Base-by-base conservation (phyloP, 2,329 filamentous ascomycete species). In the Sordariomycetes sp. region DNA sequence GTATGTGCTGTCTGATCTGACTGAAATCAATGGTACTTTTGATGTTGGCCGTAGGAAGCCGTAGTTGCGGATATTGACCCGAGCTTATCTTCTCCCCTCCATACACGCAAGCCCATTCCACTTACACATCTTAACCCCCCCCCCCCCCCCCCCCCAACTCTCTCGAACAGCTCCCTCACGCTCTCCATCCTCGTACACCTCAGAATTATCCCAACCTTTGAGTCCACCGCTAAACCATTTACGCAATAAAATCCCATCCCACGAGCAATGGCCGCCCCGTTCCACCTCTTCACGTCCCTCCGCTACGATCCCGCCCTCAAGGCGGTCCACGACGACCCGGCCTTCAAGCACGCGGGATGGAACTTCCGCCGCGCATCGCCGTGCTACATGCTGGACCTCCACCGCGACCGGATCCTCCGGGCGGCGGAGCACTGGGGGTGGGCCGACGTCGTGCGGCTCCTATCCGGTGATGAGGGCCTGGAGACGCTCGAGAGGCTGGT, bases 381-480 rank as follows among this genome's bases (percentile, higher is more conserved):
- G 0, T 84, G 89, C 63, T 95, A 95, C 69, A 89, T 95, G 77
- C 78, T 94, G 17, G 76, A 83, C 59, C 85, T 85, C 62, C 90
- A 96, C 68, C 81, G 83, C 52, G 86, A 91, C 66, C 85, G 90
- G 56, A 79, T 96, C 66, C 74, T 90, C n/a, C 78, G 73, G 58
- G 82, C 81, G 15, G 81, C 82, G 5, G 67, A 64, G 5, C 66
- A 84, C 62, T 86, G 80, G 73, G 65, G 69, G 6, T 86, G 81
- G 81, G 62, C 69, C 1, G 60, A 65, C 3, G 81, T 76, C 0
- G 62, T 77, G 10, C 64, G 71, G 1, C 61, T 63, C 3, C 68
- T 85, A 7, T 65, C 70, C 0, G 81, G 78, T 1, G 64, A 72
- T 0, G 59, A 63, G 1, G 81, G 79, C 0, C 66, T 85, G 20